These are phyloP conservation scores for Fusarium marasasianum DNA, from an alignment of 2,329 filamentous ascomycete genomes.

Conservation along the genomic window DNA sequence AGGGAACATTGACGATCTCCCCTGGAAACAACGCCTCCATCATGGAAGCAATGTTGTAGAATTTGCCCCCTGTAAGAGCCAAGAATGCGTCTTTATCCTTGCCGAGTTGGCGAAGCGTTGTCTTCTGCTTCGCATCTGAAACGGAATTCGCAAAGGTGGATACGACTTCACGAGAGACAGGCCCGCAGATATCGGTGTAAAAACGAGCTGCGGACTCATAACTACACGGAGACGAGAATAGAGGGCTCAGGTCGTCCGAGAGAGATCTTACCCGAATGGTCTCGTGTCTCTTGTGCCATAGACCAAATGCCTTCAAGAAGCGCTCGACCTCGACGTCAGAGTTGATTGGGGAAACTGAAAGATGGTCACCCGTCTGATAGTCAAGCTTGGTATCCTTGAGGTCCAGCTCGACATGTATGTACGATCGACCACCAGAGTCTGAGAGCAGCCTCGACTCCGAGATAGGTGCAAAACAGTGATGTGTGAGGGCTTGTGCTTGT, in stretches of 20 bases:
- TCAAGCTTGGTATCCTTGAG: neutral
- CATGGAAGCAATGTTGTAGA: neutral
- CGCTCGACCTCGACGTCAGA: rapidly evolving
- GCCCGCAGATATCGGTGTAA: neutral
- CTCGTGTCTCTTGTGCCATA: neutral
- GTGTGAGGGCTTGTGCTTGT: neutral
- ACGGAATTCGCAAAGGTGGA: neutral
- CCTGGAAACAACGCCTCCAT: neutral
- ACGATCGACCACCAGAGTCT: neutral
- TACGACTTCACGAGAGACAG: neutral
- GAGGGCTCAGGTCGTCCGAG: rapidly evolving
- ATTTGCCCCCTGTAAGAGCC: rapidly evolving
- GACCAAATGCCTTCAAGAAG: neutral
- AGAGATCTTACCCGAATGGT: neutral
- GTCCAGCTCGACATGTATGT: neutral
- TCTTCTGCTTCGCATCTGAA: neutral
- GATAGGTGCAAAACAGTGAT: neutral
- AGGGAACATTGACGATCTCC: rapidly evolving
- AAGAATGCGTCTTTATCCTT: neutral
- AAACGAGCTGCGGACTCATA: neutral
- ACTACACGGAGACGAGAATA: neutral
- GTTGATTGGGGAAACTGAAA: neutral
- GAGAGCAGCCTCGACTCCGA: neutral
- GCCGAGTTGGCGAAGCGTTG: neutral
- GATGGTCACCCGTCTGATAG: neutral